These are phyloP conservation scores for Rubroboletus pulcherrimus DNA, from an alignment of 768 basidiomycete genomes.

Conservation along the genomic window DNA sequence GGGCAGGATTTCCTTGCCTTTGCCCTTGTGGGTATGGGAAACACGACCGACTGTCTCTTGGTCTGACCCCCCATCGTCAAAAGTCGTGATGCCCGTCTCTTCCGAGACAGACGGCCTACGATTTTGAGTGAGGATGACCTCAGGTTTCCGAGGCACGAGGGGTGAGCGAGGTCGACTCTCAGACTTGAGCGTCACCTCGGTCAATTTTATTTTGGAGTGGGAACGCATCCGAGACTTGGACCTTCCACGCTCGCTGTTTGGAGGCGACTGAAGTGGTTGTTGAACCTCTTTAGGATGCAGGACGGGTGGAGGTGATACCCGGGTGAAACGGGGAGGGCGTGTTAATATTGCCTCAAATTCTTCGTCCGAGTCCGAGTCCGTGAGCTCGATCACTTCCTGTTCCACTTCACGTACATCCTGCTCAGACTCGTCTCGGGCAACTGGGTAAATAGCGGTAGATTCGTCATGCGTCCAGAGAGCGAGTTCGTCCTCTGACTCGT, in stretches of 20 bases:
- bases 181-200: not conserved
- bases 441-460: conserved; percentile 36
- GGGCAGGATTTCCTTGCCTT: conserved; percentile 14
- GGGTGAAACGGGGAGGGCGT: conserved; percentile 18
- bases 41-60: conserved; percentile 1
- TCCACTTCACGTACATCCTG: conserved; percentile 13
- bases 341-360: conserved; percentile 29
- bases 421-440: conserved; percentile 18
- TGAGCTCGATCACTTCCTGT: conserved; percentile 23
- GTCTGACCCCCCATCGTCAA: not conserved
- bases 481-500: conserved; percentile 49
- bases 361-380: conserved; percentile 27
- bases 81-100: not conserved
- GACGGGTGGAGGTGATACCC: conserved; percentile 4
- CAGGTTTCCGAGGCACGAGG: conserved; percentile 7
- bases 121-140: conserved; percentile 7
- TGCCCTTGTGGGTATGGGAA: conserved; percentile 9
- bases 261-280: conserved; percentile 14
- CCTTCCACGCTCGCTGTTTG: conserved; percentile 13
- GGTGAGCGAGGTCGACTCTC: conserved; percentile 3
- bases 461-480: conserved; percentile 41
- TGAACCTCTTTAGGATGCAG: not conserved
- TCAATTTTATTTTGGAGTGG: not conserved
- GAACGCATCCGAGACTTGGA: conserved; percentile 9
- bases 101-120: not conserved